These are phyloP conservation scores for Colletotrichum cordylinicola DNA, from an alignment of 2,329 filamentous ascomycete species.

Conservation along the genomic window DNA sequence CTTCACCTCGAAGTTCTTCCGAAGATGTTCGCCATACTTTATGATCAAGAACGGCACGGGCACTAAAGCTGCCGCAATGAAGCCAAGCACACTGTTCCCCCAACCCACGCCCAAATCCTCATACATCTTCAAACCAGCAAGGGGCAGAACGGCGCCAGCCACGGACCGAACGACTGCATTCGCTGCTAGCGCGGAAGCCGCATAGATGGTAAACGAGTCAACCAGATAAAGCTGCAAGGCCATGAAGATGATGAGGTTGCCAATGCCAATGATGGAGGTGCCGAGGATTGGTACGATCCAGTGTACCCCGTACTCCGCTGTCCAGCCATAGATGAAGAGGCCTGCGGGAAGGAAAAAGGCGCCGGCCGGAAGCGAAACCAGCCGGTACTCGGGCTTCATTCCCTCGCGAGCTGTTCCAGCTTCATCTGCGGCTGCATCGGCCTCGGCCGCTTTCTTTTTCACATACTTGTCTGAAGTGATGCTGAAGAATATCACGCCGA, in stretches of 20 bases:
- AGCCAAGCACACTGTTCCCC: slow-evolving; percentile 30
- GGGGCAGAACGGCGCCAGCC: slow-evolving; percentile 21
- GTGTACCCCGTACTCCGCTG: slow-evolving; percentile 55
- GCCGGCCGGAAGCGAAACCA: background rate
- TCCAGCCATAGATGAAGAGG: slow-evolving; percentile 32
- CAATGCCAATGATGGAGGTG: slow-evolving; percentile 53
- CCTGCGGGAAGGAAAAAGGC: slow-evolving; percentile 24
- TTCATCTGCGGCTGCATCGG: background rate
- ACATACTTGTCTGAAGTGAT: slow-evolving; percentile 13
- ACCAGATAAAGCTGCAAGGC: slow-evolving; percentile 68
- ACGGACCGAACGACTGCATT: slow-evolving; percentile 64
- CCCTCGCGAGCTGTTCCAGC: background rate
- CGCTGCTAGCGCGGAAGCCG: slow-evolving; percentile 64
- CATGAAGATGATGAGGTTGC: slow-evolving; percentile 54
- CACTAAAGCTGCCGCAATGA: slow-evolving; percentile 49
- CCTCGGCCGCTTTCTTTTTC: slow-evolving; percentile 11
- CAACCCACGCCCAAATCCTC: slow-evolving; percentile 23
- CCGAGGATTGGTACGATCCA: slow-evolving; percentile 64
- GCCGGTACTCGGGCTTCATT: slow-evolving; percentile 27
- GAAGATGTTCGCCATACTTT: slow-evolving; percentile 50
- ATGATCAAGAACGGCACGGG: slow-evolving; percentile 51
- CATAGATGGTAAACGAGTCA: slow-evolving; percentile 57
- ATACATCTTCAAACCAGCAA: slow-evolving; percentile 22
- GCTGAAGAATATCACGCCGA: slow-evolving; percentile 17
- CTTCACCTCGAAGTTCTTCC: background rate